Evolutionary conservation across 176 grass and related monocot species (phyloP).

Genomic region (Saccharum officinarum): DNA sequence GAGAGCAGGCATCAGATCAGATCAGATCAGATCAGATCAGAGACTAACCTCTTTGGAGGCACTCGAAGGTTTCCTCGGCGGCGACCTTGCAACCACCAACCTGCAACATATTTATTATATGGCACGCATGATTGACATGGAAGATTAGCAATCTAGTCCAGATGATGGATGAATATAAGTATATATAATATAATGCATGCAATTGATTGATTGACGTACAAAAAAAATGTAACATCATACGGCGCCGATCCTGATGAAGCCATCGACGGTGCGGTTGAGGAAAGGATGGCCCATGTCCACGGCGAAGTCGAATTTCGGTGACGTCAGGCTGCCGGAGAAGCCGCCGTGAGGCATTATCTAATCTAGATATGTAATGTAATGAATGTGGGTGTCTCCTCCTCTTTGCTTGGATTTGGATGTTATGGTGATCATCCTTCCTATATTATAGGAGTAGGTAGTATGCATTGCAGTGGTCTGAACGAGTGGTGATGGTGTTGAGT

Average conservation of each 20-base stretch:
- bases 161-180: no score
- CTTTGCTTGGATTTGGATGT: not conserved
- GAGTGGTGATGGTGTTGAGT: no score
- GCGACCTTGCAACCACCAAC: constrained; percentile 57
- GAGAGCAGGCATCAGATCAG: no score
- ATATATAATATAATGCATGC: no score
- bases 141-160: not conserved
- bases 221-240: not conserved
- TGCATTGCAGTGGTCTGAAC: no score
- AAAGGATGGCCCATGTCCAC: constrained; percentile 64
- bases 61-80: constrained; percentile 67
- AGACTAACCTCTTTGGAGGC: constrained; percentile 51
- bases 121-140: no score
- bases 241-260: constrained; percentile 71
- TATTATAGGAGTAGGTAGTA: no score
- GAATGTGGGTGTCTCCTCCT: no score
- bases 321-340: constrained; percentile 10
- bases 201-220: no score
- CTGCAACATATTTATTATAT: constrained; percentile 16
- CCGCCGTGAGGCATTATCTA: constrained; percentile 25
- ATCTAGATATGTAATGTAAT: no score
- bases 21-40: no score
- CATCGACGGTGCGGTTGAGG: constrained; percentile 63
- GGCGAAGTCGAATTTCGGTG: constrained; percentile 43
- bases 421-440: no score